Evolutionary conservation across 2,329 filamentous ascomycete genomes (phyloP), one percentile per base, ranked within the genome.

Genomic region (Sclerotiophoma versabilis): DNA sequence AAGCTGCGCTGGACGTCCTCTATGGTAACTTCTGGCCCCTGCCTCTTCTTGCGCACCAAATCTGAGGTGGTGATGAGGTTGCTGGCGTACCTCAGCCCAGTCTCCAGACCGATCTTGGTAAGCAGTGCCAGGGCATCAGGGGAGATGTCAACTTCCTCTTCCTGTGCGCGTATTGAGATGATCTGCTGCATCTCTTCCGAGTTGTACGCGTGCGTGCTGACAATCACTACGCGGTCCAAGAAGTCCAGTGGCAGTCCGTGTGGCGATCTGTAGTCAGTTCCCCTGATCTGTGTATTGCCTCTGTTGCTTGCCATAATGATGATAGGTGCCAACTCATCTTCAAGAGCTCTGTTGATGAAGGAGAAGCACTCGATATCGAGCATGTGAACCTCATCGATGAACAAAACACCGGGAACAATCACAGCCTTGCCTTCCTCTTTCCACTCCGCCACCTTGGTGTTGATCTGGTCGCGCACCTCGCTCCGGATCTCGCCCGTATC

Each of bases 351-450:
- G 81, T 99, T 99, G 82, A 99, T 89, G 81, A 96, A 99, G 37
- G 92, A 96, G 81, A 96, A 99, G 81, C 93, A 98, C 77, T 99
- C 95, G 62, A 98, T 97, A 75, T 99, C 95, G 53, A 99, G 90
- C 93, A 99, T 98, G 82, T 99, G 95, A 5, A 99, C 93, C 80
- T 99, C 95, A 70, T 99, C 95, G 70, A 99, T 96, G 81, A 99
- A 99, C 7, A 99, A 81, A 7, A 99, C 95, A 38, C 95, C 95
- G 0, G 95, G 95, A 0, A 99, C 92, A 49, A 99, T 98, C 78
- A 96, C 93, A 3, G 95, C 95, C 77, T 99, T 99, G 79, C 95
- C 95, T 78, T 99, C 95, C 77, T 99, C 95, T 78, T 96, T 97
- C 95, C 95, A 99, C 78, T 99, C 95, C 41, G 89, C 93, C 2